Evolutionary conservation across 768 basidiomycete species (phyloP).

Genomic region (Mycena capillaripes): DNA sequence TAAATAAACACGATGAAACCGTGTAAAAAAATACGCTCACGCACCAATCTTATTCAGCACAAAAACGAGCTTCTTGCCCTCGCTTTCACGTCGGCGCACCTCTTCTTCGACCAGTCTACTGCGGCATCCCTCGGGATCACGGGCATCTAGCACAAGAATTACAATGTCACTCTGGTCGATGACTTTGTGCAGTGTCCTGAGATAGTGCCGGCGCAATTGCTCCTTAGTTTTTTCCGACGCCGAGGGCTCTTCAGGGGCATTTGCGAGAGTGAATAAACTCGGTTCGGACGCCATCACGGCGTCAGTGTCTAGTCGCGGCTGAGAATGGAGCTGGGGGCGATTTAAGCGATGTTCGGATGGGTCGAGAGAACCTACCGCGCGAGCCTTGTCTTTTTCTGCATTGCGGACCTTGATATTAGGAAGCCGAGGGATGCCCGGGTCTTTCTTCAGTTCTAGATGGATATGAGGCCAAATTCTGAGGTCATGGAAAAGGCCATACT

Average conservation of each 20-base stretch:
- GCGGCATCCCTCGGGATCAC: slow-evolving; percentile 95
- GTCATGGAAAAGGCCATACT: slow-evolving; percentile 23
- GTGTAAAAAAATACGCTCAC: slow-evolving; percentile 39
- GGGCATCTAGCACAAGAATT: slow-evolving; percentile 90
- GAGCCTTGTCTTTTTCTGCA: slow-evolving; percentile 62
- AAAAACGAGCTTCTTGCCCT: slow-evolving; percentile 93
- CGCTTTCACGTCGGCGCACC: slow-evolving; percentile 84
- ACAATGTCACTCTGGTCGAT: slow-evolving; percentile 95
- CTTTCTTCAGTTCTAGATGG: slow-evolving; percentile 82
- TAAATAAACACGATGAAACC: not conserved
- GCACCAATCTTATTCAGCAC: slow-evolving; percentile 97
- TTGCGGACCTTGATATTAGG: slow-evolving; percentile 77
- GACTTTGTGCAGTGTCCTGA: slow-evolving; percentile 89
- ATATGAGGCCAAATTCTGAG: not conserved
- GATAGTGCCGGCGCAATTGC: slow-evolving; percentile 79
- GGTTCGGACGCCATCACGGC: slow-evolving; percentile 82
- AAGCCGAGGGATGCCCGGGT: slow-evolving; percentile 89
- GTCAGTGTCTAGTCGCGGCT: slow-evolving; percentile 62
- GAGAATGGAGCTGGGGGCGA: slow-evolving; percentile 36
- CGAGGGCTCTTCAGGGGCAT: slow-evolving; percentile 55
- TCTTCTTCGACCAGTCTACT: slow-evolving; percentile 96
- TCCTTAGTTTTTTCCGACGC: slow-evolving; percentile 68
- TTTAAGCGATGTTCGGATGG: slow-evolving; percentile 16
- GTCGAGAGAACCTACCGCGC: slow-evolving; percentile 50
- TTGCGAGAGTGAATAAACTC: slow-evolving; percentile 72